Evolutionary conservation across 352 stramenopile species (phyloP), one percentile per base, ranked within the genome.

Genomic region (Pythium insidiosum): DNA sequence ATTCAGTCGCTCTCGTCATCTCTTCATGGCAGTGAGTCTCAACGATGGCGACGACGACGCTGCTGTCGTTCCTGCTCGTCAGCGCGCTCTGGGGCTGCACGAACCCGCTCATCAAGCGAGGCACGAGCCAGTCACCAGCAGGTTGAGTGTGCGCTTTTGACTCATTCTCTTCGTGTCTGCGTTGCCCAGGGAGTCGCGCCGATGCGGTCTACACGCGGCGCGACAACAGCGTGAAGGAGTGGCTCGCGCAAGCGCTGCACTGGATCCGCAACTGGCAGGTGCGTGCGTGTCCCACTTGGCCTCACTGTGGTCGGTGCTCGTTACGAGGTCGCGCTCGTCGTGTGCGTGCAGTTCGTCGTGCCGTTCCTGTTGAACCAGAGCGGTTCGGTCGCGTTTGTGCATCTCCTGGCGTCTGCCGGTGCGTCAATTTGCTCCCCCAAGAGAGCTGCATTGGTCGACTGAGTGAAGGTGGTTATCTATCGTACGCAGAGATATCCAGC

Each of bases 71-170:
- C 51, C 60, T 93, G 21, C 65, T 88, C 40, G 75, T 93, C 29
- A 78, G 81, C n/a, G 78, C 78, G 16, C 65, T 93, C 2, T 93
- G 81, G 81, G 81, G 81, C 1, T 93, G 81, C 53, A 93, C 81
- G 4, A 93, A 93, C 50, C 81, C 81, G 2, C 58, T 93, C 23
- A 87, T 93, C 40, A 93, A 93, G 49, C 47, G 54, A 73, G 80
- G 80, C 85, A 39, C 22, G 24, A n/a, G n/a, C n/a, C n/a, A n/a
- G n/a, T n/a, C n/a, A n/a, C n/a, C n/a, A n/a, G n/a, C n/a, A n/a
- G n/a, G n/a, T n/a, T 12, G 1, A 19, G 0, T 33, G 1, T 5
- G 7, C 20, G 5, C 26, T 34, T 16, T 37, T 43, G 26, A 47
- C 21, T 1, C 31, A 7, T 15, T 18, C 12, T 11, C 6, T 9